A percentile compares a stretch with the other conserved stretches of the same genome.
Evolutionary conservation across 805 yeast genomes (phyloP).

Genomic region (Lipomyces starkeyi): DNA sequence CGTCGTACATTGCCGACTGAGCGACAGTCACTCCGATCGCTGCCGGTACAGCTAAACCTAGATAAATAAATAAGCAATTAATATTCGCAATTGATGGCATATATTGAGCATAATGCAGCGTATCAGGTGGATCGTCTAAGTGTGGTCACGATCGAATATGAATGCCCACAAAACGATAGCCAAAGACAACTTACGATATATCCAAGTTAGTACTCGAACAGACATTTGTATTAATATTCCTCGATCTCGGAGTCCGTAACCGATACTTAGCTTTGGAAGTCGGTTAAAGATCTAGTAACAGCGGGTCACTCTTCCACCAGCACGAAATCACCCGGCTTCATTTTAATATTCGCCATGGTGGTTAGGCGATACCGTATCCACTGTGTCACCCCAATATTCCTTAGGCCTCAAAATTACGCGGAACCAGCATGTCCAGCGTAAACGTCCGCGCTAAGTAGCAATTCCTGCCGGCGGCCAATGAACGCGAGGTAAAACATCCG

Average conservation of each 20-base stretch:
- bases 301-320: too few relatives aligned
- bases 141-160: not conserved
- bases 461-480: not conserved
- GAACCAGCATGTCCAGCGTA: not conserved
- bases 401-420: not conserved
- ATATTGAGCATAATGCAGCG: not conserved
- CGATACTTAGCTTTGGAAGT: not conserved
- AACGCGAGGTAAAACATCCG: not conserved
- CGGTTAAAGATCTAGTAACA: not conserved
- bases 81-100: not conserved
- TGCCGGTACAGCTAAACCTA: constrained; percentile 44
- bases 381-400: not conserved
- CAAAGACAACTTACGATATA: constrained; percentile 25
- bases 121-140: not conserved
- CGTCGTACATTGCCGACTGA: constrained; percentile 89
- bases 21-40: constrained; percentile 63
- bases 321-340: too few relatives aligned
- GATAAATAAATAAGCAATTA: not conserved
- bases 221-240: constrained; percentile 12
- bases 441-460: not conserved
- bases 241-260: not conserved
- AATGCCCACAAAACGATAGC: too few relatives aligned
- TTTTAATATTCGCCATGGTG: not conserved
- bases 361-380: not conserved
- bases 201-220: constrained; percentile 31